phyloP scores from a whole-genome alignment of 2,329 filamentous ascomycete genomes.

The Stachybotrys echinatus region DNA sequence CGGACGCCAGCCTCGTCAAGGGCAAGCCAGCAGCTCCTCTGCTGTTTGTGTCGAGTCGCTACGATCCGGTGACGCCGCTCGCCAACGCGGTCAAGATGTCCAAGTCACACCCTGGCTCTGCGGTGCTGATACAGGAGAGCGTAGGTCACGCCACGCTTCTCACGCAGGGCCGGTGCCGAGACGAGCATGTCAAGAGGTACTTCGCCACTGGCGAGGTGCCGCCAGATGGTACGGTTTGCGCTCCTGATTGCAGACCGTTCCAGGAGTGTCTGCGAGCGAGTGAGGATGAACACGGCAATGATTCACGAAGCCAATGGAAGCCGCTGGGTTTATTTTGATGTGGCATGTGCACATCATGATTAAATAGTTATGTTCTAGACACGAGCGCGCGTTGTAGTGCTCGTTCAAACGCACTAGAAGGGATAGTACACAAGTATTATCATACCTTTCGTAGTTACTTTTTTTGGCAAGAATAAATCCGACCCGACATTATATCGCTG shows the following conservation, averaged over 20 bases:
- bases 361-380: too few species aligned
- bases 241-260: conserved; percentile 8
- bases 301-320: too few species aligned
- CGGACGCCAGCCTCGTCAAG: conserved; percentile 7
- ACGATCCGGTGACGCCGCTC: conserved; percentile 34
- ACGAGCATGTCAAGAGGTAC: conserved; percentile 6
- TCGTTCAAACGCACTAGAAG: too few species aligned
- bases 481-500: too few species aligned
- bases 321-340: too few species aligned
- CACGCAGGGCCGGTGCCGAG: neutral
- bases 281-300: too few species aligned
- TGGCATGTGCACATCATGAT: too few species aligned
- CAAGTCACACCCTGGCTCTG: conserved; percentile 12
- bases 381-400: too few species aligned
- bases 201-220: conserved; percentile 12
- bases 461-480: too few species aligned
- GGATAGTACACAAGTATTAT: too few species aligned
- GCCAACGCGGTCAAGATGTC: conserved; percentile 23
- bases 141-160: conserved; percentile 8
- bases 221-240: conserved; percentile 9
- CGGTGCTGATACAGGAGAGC: conserved; percentile 14
- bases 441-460: too few species aligned
- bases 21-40: conserved; percentile 27
- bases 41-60: conserved; percentile 27
- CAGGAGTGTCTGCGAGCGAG: neutral